Evolutionary conservation across 805 yeast species (phyloP).

Genomic region (Nematodospora valgi): DNA sequence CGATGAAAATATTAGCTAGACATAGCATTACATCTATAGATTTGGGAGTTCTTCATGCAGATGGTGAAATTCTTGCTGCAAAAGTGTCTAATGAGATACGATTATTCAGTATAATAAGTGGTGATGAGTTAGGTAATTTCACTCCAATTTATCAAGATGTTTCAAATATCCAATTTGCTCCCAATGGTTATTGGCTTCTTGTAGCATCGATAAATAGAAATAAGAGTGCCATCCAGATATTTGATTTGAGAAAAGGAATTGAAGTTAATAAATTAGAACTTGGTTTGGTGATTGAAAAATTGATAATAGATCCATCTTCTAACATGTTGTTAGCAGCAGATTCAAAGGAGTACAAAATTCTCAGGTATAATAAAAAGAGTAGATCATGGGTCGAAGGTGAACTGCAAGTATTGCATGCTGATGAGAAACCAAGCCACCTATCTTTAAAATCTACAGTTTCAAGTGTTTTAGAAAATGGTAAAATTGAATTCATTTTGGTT

Average conservation of each 20-base stretch:
- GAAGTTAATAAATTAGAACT: conserved; percentile 24
- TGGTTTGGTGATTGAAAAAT: conserved; percentile 17
- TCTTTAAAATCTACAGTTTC: background rate
- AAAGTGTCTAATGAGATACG: conserved; percentile 30
- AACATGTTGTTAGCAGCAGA: conserved; percentile 22
- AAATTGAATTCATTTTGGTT: background rate
- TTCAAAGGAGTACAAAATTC: conserved; percentile 21
- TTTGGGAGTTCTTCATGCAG: conserved; percentile 41
- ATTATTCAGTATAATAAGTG: conserved; percentile 39
- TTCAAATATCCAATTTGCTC: conserved; percentile 46
- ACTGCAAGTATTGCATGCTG: background rate
- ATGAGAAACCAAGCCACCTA: background rate
- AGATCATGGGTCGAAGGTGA: conserved; percentile 28
- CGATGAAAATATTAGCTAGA: conserved; percentile 6
- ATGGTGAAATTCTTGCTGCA: conserved; percentile 44
- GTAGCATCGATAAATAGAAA: conserved; percentile 22
- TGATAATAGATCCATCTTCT: conserved; percentile 36
- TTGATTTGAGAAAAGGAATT: conserved; percentile 47
- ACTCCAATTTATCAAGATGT: conserved; percentile 20
- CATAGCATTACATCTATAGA: background rate
- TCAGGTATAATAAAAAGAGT: conserved; percentile 37
- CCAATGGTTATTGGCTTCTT: conserved; percentile 63
- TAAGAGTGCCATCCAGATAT: conserved; percentile 29
- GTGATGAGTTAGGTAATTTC: conserved; percentile 31
- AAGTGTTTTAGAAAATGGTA: background rate